Base-by-base conservation (phyloP, 352 stramenopile species). In the Globisporangium acanthophoron region DNA sequence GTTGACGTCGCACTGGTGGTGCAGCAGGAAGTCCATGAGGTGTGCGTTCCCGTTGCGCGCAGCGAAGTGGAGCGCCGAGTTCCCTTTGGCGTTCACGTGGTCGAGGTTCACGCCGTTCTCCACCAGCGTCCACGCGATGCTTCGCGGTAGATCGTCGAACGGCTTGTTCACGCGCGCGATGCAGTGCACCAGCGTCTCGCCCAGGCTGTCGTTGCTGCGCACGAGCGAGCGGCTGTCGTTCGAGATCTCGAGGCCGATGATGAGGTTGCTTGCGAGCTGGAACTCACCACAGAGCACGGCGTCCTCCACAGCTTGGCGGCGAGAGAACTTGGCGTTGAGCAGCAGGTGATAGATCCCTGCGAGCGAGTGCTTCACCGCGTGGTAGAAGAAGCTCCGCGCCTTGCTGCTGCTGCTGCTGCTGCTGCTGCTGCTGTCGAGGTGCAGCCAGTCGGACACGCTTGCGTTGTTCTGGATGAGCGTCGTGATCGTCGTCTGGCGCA, bases 271-370 rank as follows among this genome's bases (percentile, higher is more conserved):
- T 15, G 83, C 78, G 4, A 92, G 62, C 52, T 89, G 78, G 52
- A 90, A 92, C 52, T 89, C 69, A 3, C 76, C 74, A 40, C 78
- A 90, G 5, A 76, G 64, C 5, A 92, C 69, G 0, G 80, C 76
- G 43, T 92, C 83, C 60, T 92, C 83, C 7, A 90, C 74, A 0
- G 80, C 83, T 70, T 92, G 83, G 16, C 80, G 76, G 15, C 76
- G 79, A 20, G 64, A 81, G 55, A 90, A 92, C 55, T 85, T 88
- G 13, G 78, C 71, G 46, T 71, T 89, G 9, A 92, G 58, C 5
- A 92, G 67, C 67, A 92, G 79, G 60, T 92, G 83, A 44, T 77
- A 92, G 21, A 92, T 88, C 3, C 80, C 83, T 0, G 80, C 83
- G 5, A 90, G 67, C 5, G 69, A 75, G 53, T 90, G 66, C 59